Evolutionary conservation across 148 eudicot species (phyloP), one percentile per base, ranked within the genome.

Genomic region (Oxyria digyna): DNA sequence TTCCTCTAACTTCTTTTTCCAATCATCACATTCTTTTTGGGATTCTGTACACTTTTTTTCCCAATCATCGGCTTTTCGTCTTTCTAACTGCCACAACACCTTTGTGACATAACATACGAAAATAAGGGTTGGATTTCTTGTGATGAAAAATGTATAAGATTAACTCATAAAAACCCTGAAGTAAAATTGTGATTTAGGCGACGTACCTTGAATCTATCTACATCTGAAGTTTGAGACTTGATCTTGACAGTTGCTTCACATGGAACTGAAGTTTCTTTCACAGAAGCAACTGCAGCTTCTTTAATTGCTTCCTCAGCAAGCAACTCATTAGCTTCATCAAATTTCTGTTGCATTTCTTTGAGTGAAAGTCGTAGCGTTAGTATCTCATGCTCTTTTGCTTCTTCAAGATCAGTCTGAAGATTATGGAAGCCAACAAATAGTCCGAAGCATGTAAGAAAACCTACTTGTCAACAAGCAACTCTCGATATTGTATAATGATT

Each of bases 181-280:
- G 10, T 10, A 10, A 42, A 10, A 5, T 42, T 12, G 0, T 6
- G 13, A 14, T 3, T 4, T 10, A 8, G n/a, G n/a, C n/a, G n/a
- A n/a, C n/a, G n/a, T n/a, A 94, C 99, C 91, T 94, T 85, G 69
- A 94, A 76, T 67, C 76, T 79, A 65, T 88, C 85, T 79, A 90
- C 82, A 81, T 94, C 92, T 42, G 81, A 81, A 72, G 77, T 80
- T 52, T 88, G 72, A 70, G 82, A 77, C 55, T 83, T 87, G 71
- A 84, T 76, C 68, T 86, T 83, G 67, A 73, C 83, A 46, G 87
- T 84, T 77, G 89, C 94, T 77, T 87, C 86, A 62, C 83, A n/a
- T n/a, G n/a, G n/a, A n/a, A n/a, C n/a, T n/a, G n/a, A n/a, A n/a
- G n/a, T n/a, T n/a, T n/a, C n/a, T n/a, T n/a, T 85, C 42, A 83